A percentile compares a stretch with the other conserved stretches of the same genome.
These are phyloP conservation scores for Fagopyrum homotropicum DNA, from an alignment of 148 eudicot genomes.

Conservation along the genomic window DNA sequence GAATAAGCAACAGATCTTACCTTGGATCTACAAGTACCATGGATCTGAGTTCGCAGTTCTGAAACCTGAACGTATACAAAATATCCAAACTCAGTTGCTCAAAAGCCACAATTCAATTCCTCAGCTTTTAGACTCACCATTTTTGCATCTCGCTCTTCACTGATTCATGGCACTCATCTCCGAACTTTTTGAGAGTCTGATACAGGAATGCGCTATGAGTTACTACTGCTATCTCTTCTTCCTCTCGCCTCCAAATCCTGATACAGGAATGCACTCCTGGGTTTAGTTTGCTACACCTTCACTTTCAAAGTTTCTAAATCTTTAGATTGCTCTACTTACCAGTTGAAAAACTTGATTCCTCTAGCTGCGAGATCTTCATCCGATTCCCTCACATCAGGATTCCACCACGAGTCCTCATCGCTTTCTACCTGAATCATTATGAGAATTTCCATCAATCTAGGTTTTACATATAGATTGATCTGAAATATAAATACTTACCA, in stretches of 20 bases:
- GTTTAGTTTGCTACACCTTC: background rate
- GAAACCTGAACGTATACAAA: slow-evolving; percentile 42
- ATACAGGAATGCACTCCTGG: background rate
- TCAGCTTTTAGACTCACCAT: slow-evolving; percentile 33
- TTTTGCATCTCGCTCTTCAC: slow-evolving; percentile 40
- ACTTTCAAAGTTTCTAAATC: no score
- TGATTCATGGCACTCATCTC: slow-evolving; percentile 46
- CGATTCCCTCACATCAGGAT: slow-evolving; percentile 46
- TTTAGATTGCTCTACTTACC: slow-evolving; percentile 24
- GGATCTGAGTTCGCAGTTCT: slow-evolving; percentile 86
- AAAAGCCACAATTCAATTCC: background rate
- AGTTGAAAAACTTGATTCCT: slow-evolving; percentile 59
- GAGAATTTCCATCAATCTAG: slow-evolving; percentile 11
- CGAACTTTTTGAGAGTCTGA: slow-evolving; percentile 41
- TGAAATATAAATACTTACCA: slow-evolving; percentile 35
- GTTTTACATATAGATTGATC: background rate
- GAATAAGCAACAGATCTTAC: slow-evolving; percentile 19
- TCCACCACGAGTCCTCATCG: slow-evolving; percentile 62
- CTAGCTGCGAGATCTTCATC: slow-evolving; percentile 58
- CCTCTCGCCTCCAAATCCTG: slow-evolving; percentile 71
- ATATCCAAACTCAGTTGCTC: background rate
- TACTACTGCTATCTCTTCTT: slow-evolving; percentile 74
- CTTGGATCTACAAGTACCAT: slow-evolving; percentile 64
- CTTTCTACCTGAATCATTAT: slow-evolving; percentile 43
- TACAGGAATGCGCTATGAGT: slow-evolving; percentile 63